Evolutionary conservation across 345 rosid species (phyloP).

Genomic region (Eucalyptus victrix): DNA sequence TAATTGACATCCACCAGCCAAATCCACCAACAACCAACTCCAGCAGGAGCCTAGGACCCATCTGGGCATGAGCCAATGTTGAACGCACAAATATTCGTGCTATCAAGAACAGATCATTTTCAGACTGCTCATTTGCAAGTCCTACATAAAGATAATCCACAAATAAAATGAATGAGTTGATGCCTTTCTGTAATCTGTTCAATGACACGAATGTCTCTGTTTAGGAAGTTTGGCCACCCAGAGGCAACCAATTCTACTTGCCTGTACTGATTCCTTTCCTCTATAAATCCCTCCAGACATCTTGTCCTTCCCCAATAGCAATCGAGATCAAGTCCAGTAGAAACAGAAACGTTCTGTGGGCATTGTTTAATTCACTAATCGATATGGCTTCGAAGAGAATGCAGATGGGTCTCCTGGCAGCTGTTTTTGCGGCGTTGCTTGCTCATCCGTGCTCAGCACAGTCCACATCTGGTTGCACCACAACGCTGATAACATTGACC

Average conservation of each 20-base stretch:
- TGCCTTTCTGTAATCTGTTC: background rate
- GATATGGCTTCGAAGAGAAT: background rate
- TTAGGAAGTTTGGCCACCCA: background rate
- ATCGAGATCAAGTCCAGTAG: background rate
- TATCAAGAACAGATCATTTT: background rate
- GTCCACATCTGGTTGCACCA: conserved; percentile 17
- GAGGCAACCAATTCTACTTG: background rate
- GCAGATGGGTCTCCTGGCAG: background rate
- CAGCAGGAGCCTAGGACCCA: background rate
- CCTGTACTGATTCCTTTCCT: background rate
- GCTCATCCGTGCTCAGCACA: conserved; percentile 3
- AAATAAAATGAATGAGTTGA: background rate
- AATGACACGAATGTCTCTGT: background rate
- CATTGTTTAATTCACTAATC: background rate
- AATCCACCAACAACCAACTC: background rate
- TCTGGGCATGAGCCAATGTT: background rate
- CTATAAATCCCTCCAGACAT: background rate
- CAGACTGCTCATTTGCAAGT: background rate
- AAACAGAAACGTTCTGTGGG: background rate
- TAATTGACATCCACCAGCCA: background rate
- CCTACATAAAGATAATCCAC: background rate
- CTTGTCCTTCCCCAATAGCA: background rate
- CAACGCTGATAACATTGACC: conserved; percentile 8
- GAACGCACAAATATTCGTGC: background rate
- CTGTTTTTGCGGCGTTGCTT: background rate